Evolutionary conservation across 495 filamentous ascomycete genomes (phyloP).

Genomic region (Oleoguttula mirabilis): DNA sequence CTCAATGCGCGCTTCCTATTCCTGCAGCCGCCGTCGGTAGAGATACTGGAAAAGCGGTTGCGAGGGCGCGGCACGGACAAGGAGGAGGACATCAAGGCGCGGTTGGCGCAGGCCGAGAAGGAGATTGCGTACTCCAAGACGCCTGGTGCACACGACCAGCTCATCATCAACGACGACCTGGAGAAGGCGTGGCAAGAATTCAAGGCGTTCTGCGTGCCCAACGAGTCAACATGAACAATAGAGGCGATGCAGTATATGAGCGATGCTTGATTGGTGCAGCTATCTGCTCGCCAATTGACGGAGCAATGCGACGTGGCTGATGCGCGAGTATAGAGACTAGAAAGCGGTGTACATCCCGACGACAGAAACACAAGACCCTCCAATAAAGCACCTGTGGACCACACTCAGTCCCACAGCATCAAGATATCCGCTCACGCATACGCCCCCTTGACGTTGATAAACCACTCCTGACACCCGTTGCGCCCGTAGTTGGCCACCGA

Average conservation of each 20-base stretch:
- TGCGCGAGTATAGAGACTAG: not conserved
- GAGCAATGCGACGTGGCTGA: too few relatives aligned
- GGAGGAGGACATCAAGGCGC: conserved; percentile 62
- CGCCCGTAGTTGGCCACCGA: not conserved
- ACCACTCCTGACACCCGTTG: conserved; percentile 5
- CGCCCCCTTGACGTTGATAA: not conserved
- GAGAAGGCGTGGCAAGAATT: conserved; percentile 73
- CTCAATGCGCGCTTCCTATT: conserved; percentile 76
- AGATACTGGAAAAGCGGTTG: conserved; percentile 62
- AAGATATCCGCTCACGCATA: not conserved
- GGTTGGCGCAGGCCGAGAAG: conserved; percentile 62
- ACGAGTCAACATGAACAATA: conserved; percentile 1
- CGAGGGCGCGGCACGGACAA: conserved; percentile 74
- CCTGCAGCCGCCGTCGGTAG: conserved; percentile 64
- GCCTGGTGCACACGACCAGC: conserved; percentile 64
- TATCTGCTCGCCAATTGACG: not conserved
- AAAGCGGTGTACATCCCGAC: not conserved
- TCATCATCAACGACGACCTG: conserved; percentile 82
- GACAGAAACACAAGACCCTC: not conserved
- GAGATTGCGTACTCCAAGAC: conserved; percentile 70
- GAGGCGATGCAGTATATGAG: not conserved
- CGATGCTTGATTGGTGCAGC: not conserved
- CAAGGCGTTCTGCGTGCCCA: conserved; percentile 11
- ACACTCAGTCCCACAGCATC: not conserved
- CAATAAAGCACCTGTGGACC: not conserved